phyloP scores from a whole-genome alignment of 139 green algal genomes.

The Chlamydomonas asymmetrica region DNA sequence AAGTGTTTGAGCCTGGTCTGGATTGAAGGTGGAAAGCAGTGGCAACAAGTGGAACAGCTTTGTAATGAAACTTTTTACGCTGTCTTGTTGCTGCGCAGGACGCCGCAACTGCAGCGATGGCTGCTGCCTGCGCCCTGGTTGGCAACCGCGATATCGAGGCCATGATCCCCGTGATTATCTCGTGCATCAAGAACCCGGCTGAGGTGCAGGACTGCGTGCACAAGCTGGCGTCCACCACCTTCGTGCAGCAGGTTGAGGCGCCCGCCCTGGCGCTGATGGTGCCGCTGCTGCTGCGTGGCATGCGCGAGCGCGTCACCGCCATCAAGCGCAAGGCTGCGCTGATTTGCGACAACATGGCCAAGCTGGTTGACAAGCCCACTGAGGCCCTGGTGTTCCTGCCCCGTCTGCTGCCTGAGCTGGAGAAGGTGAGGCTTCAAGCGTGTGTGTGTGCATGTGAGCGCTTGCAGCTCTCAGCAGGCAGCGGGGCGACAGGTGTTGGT shows the following conservation, averaged over 20 bases:
- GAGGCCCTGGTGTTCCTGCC: conserved; percentile 87
- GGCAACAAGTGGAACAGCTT: neutral
- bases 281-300: conserved; percentile 84
- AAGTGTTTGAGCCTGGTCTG: no score
- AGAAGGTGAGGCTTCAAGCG: conserved; percentile 68
- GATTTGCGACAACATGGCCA: conserved; percentile 95
- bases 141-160: conserved; percentile 88
- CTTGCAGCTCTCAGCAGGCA: no score
- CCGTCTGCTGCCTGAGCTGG: conserved; percentile 74
- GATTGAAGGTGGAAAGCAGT: no score
- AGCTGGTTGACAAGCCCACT: conserved; percentile 86
- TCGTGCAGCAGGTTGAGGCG: conserved; percentile 83
- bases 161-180: conserved; percentile 85
- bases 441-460: no score
- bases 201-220: conserved; percentile 87
- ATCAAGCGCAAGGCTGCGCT: conserved; percentile 88
- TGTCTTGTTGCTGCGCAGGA: conserved; percentile 1
- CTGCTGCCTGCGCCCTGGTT: conserved; percentile 41
- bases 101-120: conserved; percentile 35
- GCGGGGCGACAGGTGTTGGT: no score
- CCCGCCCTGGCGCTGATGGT: conserved; percentile 86
- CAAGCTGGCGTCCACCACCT: conserved; percentile 90
- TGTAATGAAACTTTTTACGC: conserved; percentile 1
- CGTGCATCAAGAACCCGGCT: conserved; percentile 67
- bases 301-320: conserved; percentile 81